A percentile compares a stretch with the other conserved stretches of the same genome.
These are phyloP conservation scores for Spathaspora boniae DNA, from an alignment of 805 yeast genomes.

Conservation along the genomic window DNA sequence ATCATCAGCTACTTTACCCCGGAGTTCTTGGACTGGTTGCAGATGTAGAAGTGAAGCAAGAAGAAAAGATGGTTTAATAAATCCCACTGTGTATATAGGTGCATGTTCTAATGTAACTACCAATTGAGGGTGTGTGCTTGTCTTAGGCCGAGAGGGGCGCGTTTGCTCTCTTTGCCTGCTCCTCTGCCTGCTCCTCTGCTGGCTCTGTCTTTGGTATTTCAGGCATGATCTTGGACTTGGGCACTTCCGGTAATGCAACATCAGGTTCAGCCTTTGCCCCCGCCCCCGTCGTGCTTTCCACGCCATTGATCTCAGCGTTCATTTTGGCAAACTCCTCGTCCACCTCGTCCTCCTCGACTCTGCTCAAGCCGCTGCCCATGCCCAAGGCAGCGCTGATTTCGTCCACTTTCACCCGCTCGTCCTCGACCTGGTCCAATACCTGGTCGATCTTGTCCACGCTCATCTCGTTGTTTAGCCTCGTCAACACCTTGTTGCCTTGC, in stretches of 20 bases:
- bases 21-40: constrained; percentile 89
- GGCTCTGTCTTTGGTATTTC: constrained; percentile 21
- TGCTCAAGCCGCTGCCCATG: constrained; percentile 34
- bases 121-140: background rate
- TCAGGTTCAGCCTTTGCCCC: background rate
- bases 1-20: constrained; percentile 94
- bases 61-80: constrained; percentile 4
- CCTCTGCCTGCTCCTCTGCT: constrained; percentile 16
- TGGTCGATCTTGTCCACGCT: constrained; percentile 74
- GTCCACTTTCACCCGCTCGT: constrained; percentile 74
- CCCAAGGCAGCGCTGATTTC: constrained; percentile 60
- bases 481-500: constrained; percentile 76
- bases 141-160: constrained; percentile 14
- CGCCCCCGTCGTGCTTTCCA: too few species aligned
- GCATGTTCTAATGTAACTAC: background rate
- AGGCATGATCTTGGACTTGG: constrained; percentile 20
- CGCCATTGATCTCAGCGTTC: constrained; percentile 41
- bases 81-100: too few species aligned
- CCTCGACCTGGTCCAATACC: constrained; percentile 80
- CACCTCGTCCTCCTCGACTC: constrained; percentile 56
- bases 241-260: constrained; percentile 18
- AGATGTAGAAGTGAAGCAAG: too few species aligned
- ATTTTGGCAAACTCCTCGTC: constrained; percentile 58
- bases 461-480: constrained; percentile 74
- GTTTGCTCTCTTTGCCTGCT: constrained; percentile 13